Base-by-base conservation (phyloP, 2,329 filamentous ascomycete species). In the Trematosphaeria pertusa region DNA sequence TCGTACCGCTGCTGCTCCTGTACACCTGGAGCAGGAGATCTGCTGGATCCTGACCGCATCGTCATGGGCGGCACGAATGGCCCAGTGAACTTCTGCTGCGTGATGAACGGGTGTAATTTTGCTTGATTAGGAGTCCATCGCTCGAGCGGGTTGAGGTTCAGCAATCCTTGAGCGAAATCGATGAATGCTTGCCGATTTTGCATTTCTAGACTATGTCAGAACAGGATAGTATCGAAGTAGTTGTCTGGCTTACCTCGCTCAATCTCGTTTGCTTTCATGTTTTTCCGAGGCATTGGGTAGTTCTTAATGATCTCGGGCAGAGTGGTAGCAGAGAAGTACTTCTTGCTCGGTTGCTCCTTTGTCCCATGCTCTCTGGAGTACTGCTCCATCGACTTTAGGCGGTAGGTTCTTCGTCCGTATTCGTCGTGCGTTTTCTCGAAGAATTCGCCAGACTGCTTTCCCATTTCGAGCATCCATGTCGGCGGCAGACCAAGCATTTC, bases 401-500 rank as follows among this genome's bases (percentile, higher is more conserved):
- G 85, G 70, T 96, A 97, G 5, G 87, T 92, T 62, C 91, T 87
- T 56, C 94, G 85, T 30, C 93, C 93, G 65, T 90, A 99, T 67
- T 99, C 94, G 67, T 99, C 94, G 55, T 87, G 84, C 11, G 81
- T 80, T 75, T 97, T 97, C 73, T 99, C 93, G 64, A 96, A 99
- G 71, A 99, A 99, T 62, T 97, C 92, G 34, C 91, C 90, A 1
- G 93, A 90, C 72, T 99, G 94, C 74, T 99, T 99, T 62, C 94
- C 94, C 83, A 96, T 95, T 70, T 99, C 94, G 46, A 99, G 83
- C 94, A 99, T 99, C 94, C 94, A 99, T 56, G 91, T 95, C 28
- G 91, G 93, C 1, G 94, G 93, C 58, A 96, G 87, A 9, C 94
- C 94, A 7, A 99, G 83, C 94, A 99, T 99, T 75, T 99, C 94